Percentiles rank a stretch among this genome's conserved stretches.
Evolutionary conservation across 2,329 filamentous ascomycete species (phyloP).

Genomic region (Sporothrix dimorphospora): DNA sequence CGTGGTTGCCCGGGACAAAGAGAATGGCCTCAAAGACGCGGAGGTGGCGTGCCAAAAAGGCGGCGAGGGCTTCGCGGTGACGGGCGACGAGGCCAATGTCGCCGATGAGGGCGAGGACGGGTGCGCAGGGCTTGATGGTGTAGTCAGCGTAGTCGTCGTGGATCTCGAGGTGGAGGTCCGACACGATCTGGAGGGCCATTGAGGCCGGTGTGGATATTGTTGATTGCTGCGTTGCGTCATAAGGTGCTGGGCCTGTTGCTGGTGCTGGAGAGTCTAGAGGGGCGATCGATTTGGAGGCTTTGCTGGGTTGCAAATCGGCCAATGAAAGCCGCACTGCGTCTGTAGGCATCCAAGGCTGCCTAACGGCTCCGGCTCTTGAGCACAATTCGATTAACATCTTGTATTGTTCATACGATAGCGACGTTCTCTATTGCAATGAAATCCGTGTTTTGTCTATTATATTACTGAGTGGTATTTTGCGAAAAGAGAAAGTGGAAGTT

Average conservation of each 20-base stretch:
- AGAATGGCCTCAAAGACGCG: slow-evolving; percentile 53
- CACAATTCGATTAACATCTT: too few species aligned
- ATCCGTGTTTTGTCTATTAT: too few species aligned
- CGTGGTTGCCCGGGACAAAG: slow-evolving; percentile 60
- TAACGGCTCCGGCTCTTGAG: neutral
- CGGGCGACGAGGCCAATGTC: slow-evolving; percentile 54
- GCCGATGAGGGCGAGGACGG: slow-evolving; percentile 58
- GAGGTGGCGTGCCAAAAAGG: slow-evolving; percentile 55
- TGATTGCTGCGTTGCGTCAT: neutral
- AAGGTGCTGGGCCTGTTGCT: neutral
- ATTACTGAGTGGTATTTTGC: too few species aligned
- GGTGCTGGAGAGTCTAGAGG: neutral
- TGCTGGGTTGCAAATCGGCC: neutral
- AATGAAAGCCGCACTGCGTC: neutral
- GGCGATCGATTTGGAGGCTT: neutral
- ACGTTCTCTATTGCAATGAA: too few species aligned
- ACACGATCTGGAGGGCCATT: slow-evolving; percentile 53
- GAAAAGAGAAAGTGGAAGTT: too few species aligned
- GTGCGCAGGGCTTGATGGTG: slow-evolving; percentile 50
- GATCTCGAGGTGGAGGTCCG: slow-evolving; percentile 60
- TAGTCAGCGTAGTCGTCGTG: slow-evolving; percentile 55
- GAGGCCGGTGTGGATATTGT: neutral
- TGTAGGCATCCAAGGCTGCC: neutral
- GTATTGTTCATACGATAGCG: too few species aligned
- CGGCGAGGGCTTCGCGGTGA: slow-evolving; percentile 48